These are phyloP conservation scores for Dictyostelium intermedium DNA, from an alignment of 78 protist species.

Conservation along the genomic window DNA sequence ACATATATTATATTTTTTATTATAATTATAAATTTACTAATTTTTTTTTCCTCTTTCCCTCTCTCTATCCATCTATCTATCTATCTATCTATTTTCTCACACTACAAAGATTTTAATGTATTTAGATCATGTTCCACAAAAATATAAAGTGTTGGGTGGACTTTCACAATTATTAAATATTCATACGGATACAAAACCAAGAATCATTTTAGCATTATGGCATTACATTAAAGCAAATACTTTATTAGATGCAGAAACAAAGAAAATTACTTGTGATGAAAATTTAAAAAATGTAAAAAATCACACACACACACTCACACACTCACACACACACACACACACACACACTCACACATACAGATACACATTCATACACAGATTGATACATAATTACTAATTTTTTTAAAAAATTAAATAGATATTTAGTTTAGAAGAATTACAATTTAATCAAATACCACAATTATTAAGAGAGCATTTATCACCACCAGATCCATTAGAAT, in stretches of 20 bases:
- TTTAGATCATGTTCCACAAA: conserved; percentile 74
- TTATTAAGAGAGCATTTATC: conserved; percentile 65
- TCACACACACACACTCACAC: not conserved
- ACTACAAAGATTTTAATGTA: conserved; percentile 41
- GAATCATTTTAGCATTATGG: conserved; percentile 61
- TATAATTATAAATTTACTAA: not conserved
- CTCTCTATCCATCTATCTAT: too few species aligned
- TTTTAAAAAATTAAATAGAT: not conserved
- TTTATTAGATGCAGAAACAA: conserved; percentile 38
- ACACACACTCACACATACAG: not conserved
- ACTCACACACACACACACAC: not conserved
- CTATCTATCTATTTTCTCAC: too few species aligned
- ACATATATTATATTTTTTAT: not conserved
- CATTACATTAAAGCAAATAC: conserved; percentile 45
- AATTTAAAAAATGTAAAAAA: conserved; percentile 62
- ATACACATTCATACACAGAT: not conserved
- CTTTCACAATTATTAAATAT: conserved; percentile 47
- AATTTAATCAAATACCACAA: conserved; percentile 79
- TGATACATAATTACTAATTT: not conserved
- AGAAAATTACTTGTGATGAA: conserved; percentile 70
- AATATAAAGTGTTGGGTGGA: conserved; percentile 51
- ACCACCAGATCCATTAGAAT: conserved; percentile 76
- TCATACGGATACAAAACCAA: conserved; percentile 76
- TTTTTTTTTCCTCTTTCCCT: too few species aligned
- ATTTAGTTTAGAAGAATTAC: conserved; percentile 47